Conservation (phyloP, 768 basidiomycete genomes). For the Amanita pallidorosea region DNA sequence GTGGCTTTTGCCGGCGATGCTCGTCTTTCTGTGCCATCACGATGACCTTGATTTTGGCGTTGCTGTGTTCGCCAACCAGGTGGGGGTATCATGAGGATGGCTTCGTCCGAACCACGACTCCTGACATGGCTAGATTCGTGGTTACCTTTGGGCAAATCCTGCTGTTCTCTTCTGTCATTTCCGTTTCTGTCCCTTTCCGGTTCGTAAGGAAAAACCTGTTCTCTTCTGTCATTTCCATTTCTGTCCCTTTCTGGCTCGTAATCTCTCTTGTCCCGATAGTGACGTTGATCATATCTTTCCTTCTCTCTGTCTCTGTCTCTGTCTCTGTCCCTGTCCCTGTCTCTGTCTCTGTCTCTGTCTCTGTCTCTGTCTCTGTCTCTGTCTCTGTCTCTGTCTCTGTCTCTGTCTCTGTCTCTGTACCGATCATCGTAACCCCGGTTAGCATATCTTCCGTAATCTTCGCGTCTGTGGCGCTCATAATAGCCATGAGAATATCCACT, state of each 20-base stretch:
- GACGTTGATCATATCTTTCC: background rate
- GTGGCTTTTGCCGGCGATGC: background rate
- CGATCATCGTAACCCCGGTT: background rate
- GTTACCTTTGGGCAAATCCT: background rate
- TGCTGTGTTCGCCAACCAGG: constrained; percentile 1
- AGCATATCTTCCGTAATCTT: background rate
- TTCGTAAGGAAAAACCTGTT: background rate
- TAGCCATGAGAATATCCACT: background rate
- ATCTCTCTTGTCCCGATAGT: background rate
- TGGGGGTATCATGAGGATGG: constrained; percentile 4
- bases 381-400: too few species aligned
- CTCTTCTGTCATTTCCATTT: background rate
- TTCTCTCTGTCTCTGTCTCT: background rate
- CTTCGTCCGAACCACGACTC: background rate
- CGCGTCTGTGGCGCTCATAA: background rate
- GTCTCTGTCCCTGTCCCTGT: background rate
- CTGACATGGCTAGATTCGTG: background rate
- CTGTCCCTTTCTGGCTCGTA: background rate
- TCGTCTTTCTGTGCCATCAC: background rate
- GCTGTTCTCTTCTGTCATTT: background rate
- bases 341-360: constrained; percentile 7
- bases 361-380: background rate
- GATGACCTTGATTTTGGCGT: background rate
- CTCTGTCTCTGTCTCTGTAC: background rate
- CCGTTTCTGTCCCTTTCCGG: background rate